Evolutionary conservation across 1,284 basidiomycete species (phyloP).

Genomic region (Sparassis latifolia): DNA sequence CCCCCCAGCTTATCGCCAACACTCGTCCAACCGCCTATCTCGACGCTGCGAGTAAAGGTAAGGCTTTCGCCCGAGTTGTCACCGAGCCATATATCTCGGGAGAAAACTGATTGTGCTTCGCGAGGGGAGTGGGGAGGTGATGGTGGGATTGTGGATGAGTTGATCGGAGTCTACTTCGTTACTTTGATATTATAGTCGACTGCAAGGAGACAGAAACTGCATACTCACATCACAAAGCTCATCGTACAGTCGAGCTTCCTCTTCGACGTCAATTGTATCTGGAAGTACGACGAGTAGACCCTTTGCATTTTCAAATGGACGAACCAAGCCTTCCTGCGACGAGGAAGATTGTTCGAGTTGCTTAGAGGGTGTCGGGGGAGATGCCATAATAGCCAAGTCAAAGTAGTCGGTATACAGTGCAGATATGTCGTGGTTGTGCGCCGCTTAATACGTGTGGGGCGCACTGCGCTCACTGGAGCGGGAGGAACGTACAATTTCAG

Average conservation of each 20-base stretch:
- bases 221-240: conserved; percentile 35
- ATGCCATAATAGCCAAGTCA: neutral
- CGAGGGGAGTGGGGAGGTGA: conserved; percentile 22
- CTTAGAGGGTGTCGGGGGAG: neutral
- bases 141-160: conserved; percentile 9
- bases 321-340: conserved; percentile 8
- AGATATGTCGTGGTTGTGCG: too few species aligned
- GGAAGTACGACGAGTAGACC: conserved; percentile 26
- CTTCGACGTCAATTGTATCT: conserved; percentile 38
- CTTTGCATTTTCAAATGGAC: conserved; percentile 7
- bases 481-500: too few species aligned
- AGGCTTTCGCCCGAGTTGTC: conserved; percentile 48
- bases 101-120: conserved; percentile 54
- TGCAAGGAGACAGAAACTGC: too few species aligned
- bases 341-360: neutral
- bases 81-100: conserved; percentile 53
- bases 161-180: conserved; percentile 2
- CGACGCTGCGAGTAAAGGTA: conserved; percentile 55
- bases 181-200: neutral
- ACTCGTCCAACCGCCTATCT: conserved; percentile 61
- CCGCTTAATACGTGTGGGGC: too few species aligned
- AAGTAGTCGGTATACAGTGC: too few species aligned
- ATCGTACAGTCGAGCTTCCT: conserved; percentile 42
- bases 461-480: too few species aligned
- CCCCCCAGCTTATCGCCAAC: conserved; percentile 57